Conservation (phyloP, 164 flowering plant species). For the Sextonia rubra region DNA sequence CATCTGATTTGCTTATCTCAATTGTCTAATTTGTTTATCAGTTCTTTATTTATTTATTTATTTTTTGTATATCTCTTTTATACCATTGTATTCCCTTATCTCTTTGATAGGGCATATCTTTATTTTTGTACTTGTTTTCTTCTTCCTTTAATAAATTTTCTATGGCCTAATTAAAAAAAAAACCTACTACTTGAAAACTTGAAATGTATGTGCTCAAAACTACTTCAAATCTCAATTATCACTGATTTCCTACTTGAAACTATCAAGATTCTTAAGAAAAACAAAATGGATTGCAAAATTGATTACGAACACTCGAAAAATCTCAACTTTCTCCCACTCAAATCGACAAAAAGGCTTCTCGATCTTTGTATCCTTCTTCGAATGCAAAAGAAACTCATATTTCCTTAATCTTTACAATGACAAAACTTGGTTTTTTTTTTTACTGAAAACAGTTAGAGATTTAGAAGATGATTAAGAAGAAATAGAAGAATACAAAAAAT, state of each 20-base stretch:
- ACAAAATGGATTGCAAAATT: neutral
- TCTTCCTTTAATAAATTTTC: too few relatives aligned
- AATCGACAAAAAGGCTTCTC: neutral
- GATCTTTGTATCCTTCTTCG: neutral
- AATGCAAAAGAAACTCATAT: neutral
- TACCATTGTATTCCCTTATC: too few relatives aligned
- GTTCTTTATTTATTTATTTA: too few relatives aligned
- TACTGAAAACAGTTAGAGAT: neutral
- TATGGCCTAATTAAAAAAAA: too few relatives aligned
- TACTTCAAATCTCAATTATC: neutral
- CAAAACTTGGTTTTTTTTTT: neutral
- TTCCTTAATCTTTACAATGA: neutral
- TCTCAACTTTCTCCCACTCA: neutral
- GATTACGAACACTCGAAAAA: neutral
- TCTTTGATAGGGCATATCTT: too few relatives aligned
- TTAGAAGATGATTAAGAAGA: too few relatives aligned
- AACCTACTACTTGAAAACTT: too few relatives aligned
- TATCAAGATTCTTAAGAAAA: neutral
- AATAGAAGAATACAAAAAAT: too few relatives aligned
- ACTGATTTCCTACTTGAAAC: slow-evolving; percentile 5
- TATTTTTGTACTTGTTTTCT: too few relatives aligned
- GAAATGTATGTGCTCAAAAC: neutral
- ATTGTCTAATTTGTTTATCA: too few relatives aligned
- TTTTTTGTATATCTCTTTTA: too few relatives aligned
- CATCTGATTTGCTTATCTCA: too few relatives aligned